Evolutionary conservation across 257 asterid genomes (phyloP).

Genomic region (Solanum paucissectum): DNA sequence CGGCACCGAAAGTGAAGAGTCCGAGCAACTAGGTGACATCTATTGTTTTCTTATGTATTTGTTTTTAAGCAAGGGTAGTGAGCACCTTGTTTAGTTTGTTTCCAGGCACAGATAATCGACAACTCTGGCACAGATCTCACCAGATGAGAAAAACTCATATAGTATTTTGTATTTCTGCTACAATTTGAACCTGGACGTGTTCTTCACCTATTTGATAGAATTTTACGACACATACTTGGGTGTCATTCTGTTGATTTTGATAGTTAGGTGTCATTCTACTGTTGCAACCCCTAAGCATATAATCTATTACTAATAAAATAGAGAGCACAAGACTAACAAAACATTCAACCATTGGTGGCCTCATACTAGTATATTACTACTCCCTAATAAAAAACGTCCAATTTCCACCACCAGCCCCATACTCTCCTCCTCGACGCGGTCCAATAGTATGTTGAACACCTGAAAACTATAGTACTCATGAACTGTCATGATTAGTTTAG

Average conservation of each 20-base stretch:
- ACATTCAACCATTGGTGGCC: background rate
- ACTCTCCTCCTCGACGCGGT: background rate
- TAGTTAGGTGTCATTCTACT: background rate
- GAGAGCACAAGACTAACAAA: background rate
- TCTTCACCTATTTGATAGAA: background rate
- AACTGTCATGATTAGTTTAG: background rate
- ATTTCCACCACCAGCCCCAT: background rate
- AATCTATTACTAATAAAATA: background rate
- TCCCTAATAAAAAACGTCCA: background rate
- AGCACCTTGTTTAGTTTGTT: background rate
- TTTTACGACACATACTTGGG: background rate
- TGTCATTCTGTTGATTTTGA: background rate
- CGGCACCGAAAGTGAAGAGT: background rate
- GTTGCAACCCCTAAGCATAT: background rate
- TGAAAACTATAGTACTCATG: background rate
- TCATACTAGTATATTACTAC: background rate
- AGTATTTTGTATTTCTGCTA: background rate
- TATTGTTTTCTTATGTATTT: background rate
- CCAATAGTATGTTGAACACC: background rate
- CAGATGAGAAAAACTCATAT: background rate
- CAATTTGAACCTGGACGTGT: background rate
- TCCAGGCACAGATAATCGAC: background rate
- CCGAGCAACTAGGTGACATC: background rate
- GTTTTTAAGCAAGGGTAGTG: background rate
- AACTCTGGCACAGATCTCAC: background rate